These are phyloP conservation scores for Podospora tetraspora DNA, from an alignment of 495 filamentous ascomycete species.

Conservation along the genomic window DNA sequence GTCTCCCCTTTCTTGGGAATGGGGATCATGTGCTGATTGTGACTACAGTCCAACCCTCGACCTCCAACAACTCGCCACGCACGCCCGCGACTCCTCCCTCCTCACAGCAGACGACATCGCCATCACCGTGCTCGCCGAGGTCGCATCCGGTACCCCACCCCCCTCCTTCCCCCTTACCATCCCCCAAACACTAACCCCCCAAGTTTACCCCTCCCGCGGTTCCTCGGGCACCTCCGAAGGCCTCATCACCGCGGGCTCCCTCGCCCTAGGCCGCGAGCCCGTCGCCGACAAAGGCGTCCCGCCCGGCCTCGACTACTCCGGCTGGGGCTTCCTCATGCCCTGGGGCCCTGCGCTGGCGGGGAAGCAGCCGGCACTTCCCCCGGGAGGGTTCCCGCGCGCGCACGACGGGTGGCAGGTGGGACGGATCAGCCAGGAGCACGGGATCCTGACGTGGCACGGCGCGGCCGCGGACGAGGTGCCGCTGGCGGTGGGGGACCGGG, in stretches of 20 bases:
- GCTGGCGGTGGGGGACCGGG: conserved; percentile 53
- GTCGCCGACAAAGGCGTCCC: conserved; percentile 26
- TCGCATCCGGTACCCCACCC: conserved; percentile 33
- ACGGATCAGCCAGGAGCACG: conserved; percentile 62
- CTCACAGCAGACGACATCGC: conserved; percentile 55
- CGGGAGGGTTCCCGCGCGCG: conserved; percentile 36
- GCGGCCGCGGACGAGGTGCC: conserved; percentile 46
- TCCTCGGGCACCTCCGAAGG: conserved; percentile 53
- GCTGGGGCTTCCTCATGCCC: conserved; percentile 67
- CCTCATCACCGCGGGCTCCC: conserved; percentile 62
- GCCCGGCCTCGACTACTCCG: conserved; percentile 50
- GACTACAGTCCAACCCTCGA: conserved; percentile 57
- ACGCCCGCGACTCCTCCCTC: conserved; percentile 41
- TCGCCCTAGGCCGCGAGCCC: conserved; percentile 69
- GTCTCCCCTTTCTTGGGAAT: conserved; percentile 19
- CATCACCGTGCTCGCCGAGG: conserved; percentile 65
- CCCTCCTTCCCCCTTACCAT: background rate
- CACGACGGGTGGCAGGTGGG: conserved; percentile 56
- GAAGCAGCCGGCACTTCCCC: conserved; percentile 24
- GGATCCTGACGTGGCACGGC: conserved; percentile 49
- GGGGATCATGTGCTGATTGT: conserved; percentile 46
- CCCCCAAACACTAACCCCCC: conserved; percentile 13
- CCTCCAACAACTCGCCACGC: conserved; percentile 75
- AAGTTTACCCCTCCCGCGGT: conserved; percentile 58
- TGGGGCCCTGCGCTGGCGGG: conserved; percentile 38